Evolutionary conservation across 306 rosid genomes (phyloP).

Genomic region (Medicago truncatula): MtrunA17r5.0-ANR NC_053043.1:8863001-8863500

Average conservation of each 20-base stretch:
- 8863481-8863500: not conserved
- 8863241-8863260: constrained; percentile 31
- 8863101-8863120: constrained; percentile 90
- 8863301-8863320: not conserved
- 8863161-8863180: constrained; percentile 81
- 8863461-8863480: not conserved
- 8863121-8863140: constrained; percentile 96
- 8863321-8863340: not conserved
- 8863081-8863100: constrained; percentile 3
- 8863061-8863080: not conserved
- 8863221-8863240: constrained; percentile 85
- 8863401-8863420: no score
- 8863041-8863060: constrained; percentile 30
- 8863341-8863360: not conserved
- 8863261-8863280: constrained; percentile 3
- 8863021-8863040: not conserved
- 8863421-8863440: not conserved
- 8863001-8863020: not conserved
- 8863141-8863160: constrained; percentile 85
- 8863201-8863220: constrained; percentile 78
- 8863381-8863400: not conserved
- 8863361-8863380: not conserved
- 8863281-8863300: constrained; percentile 5
- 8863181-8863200: constrained; percentile 89
- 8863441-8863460: not conserved